These are phyloP conservation scores for Amphibolis antarctica DNA, from an alignment of 106 monocot species.

Conservation along the genomic window DNA sequence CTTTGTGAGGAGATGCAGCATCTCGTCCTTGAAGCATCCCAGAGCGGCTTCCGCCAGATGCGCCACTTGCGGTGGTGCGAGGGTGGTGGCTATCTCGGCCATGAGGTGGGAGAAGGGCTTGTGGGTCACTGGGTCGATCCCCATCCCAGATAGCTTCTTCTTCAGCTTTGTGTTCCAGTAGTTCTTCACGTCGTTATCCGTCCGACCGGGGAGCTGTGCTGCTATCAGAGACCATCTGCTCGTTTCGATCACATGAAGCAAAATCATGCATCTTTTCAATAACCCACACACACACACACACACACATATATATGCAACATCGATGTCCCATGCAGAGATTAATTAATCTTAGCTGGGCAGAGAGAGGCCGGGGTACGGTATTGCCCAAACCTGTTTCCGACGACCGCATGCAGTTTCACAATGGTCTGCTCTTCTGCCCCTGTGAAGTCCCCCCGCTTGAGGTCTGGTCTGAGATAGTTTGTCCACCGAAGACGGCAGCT, in stretches of 20 bases:
- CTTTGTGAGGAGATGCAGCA: constrained; percentile 91
- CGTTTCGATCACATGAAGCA: not conserved
- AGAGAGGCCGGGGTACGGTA: too few relatives aligned
- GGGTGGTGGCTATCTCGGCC: constrained; percentile 91
- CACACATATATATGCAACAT: too few relatives aligned
- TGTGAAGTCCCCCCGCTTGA: constrained; percentile 87
- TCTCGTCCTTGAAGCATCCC: constrained; percentile 99
- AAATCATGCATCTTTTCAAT: too few relatives aligned
- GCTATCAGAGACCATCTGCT: constrained; percentile 88
- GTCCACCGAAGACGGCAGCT: constrained; percentile 97
- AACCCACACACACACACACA: too few relatives aligned
- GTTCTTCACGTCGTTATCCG: constrained; percentile 98
- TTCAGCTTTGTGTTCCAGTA: constrained; percentile 99
- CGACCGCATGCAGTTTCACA: constrained; percentile 77
- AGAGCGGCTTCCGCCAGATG: constrained; percentile 93
- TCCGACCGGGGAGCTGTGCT: constrained; percentile 72
- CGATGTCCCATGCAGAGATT: too few relatives aligned
- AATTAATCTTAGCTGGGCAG: too few relatives aligned
- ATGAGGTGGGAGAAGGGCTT: constrained; percentile 96
- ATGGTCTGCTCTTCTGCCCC: constrained; percentile 84
- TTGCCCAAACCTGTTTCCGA: constrained; percentile 61
- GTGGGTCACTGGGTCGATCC: constrained; percentile 95
- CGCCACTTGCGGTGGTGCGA: constrained; percentile 75
- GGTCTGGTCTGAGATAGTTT: constrained; percentile 92
- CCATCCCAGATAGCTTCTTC: constrained; percentile 92